Evolutionary conservation across 1,284 basidiomycete species (phyloP).

Genomic region (Tilletia horrida): DNA sequence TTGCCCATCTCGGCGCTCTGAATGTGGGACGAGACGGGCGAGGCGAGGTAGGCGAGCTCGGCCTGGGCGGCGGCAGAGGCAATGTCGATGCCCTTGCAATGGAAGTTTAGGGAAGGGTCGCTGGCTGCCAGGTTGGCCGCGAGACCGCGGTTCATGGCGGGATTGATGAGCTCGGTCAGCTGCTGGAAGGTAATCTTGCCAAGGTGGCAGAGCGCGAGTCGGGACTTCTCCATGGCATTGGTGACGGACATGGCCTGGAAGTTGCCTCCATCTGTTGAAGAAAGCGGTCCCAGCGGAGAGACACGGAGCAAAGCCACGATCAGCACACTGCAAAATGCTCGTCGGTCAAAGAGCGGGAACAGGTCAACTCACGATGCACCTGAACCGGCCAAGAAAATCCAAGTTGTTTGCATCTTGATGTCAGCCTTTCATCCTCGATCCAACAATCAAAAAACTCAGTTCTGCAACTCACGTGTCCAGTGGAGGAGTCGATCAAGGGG

Average conservation of each 20-base stretch:
- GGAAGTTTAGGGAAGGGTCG: conserved; percentile 64
- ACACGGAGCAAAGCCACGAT: no score
- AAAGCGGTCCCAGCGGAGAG: no score
- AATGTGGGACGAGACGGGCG: conserved; percentile 77
- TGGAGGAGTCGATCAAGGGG: conserved; percentile 37
- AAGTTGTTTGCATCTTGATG: no score
- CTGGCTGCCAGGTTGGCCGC: conserved; percentile 40
- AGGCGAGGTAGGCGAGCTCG: conserved; percentile 78
- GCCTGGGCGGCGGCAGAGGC: conserved; percentile 56
- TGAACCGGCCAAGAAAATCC: no score
- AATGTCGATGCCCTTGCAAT: conserved; percentile 80
- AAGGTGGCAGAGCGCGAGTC: conserved; percentile 73
- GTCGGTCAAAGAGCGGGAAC: no score
- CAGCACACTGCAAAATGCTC: no score
- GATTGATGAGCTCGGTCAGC: conserved; percentile 69
- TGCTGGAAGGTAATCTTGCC: conserved; percentile 81
- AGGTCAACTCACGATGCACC: no score
- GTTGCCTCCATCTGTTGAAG: conserved; percentile 31
- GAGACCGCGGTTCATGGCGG: conserved; percentile 40
- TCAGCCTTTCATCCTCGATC: no score
- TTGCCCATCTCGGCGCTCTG: conserved; percentile 58
- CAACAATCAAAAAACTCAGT: no score
- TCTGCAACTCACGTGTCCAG: conserved; percentile 28
- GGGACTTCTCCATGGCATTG: conserved; percentile 82
- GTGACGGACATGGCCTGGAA: conserved; percentile 67